Evolutionary conservation across 768 basidiomycete genomes (phyloP).

Genomic region (Termitomyces sp.): DNA sequence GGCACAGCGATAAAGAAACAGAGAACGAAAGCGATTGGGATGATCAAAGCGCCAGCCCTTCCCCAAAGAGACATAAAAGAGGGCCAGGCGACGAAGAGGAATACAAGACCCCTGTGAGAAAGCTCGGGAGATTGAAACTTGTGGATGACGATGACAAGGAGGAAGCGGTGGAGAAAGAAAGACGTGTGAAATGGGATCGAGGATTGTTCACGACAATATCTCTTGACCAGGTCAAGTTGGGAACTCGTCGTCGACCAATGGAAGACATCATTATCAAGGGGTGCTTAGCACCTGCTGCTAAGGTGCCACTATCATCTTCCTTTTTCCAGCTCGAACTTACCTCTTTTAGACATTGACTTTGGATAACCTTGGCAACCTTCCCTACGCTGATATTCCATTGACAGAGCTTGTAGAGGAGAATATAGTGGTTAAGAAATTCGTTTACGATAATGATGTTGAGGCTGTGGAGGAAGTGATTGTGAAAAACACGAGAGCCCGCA

Average conservation of each 20-base stretch:
- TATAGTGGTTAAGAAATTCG: constrained; percentile 68
- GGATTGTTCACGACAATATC: constrained; percentile 58
- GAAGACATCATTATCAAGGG: constrained; percentile 44
- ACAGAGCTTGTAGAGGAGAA: constrained; percentile 57
- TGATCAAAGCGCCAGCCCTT: constrained; percentile 13
- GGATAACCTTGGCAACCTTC: constrained; percentile 69
- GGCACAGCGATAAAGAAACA: constrained; percentile 22
- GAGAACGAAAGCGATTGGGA: constrained; percentile 20
- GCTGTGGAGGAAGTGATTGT: constrained; percentile 22
- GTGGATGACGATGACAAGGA: constrained; percentile 26
- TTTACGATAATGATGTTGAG: constrained; percentile 70
- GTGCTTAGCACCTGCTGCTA: constrained; percentile 62
- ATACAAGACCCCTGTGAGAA: constrained; percentile 58
- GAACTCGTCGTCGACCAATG: constrained; percentile 36
- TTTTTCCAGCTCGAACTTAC: neutral
- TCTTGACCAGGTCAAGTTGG: constrained; percentile 57
- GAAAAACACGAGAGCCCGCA: constrained; percentile 54
- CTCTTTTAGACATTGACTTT: constrained; percentile 46
- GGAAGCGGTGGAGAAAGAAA: constrained; percentile 28
- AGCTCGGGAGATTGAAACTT: constrained; percentile 31
- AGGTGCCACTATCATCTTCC: constrained; percentile 35
- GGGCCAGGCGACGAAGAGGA: constrained; percentile 82
- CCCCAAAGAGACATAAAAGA: constrained; percentile 38
- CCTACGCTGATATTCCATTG: constrained; percentile 49
- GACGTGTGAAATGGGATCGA: constrained; percentile 75